A percentile compares a stretch with the other conserved stretches of the same genome.
Conservation (phyloP, 2,329 filamentous ascomycete genomes). For the Massarina eburnea region DNA sequence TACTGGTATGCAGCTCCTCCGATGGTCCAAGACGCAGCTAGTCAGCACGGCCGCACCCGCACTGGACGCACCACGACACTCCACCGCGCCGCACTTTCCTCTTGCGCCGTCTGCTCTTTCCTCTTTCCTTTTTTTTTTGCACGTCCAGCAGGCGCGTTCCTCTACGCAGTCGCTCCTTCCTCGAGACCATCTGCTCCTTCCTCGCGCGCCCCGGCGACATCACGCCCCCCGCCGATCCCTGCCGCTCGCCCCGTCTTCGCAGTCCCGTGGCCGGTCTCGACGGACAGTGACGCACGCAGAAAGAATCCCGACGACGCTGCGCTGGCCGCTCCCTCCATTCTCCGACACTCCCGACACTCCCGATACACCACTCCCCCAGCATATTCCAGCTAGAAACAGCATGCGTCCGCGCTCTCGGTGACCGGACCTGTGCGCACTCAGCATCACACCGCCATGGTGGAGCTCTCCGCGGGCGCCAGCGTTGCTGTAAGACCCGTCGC, state of each 20-base stretch:
- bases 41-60: too few species aligned
- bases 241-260: constrained; percentile 22
- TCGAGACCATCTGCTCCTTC: neutral
- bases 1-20: constrained; percentile 6
- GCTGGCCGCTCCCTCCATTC: constrained; percentile 9
- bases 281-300: constrained; percentile 28
- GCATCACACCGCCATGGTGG: constrained; percentile 38
- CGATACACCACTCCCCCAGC: neutral
- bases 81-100: too few species aligned
- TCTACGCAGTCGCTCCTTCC: too few species aligned
- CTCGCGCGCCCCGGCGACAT: constrained; percentile 20
- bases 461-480: constrained; percentile 45
- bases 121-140: too few species aligned
- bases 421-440: constrained; percentile 23
- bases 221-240: constrained; percentile 37
- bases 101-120: too few species aligned
- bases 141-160: too few species aligned
- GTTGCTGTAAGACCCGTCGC: constrained; percentile 39
- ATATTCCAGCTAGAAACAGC: constrained; percentile 11
- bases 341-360: constrained; percentile 2
- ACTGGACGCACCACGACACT: too few species aligned
- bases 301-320: constrained; percentile 8
- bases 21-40: too few species aligned
- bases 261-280: constrained; percentile 28
- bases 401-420: constrained; percentile 38